Base-by-base conservation (phyloP, 768 basidiomycete species). In the Naganishia antarctica region DNA sequence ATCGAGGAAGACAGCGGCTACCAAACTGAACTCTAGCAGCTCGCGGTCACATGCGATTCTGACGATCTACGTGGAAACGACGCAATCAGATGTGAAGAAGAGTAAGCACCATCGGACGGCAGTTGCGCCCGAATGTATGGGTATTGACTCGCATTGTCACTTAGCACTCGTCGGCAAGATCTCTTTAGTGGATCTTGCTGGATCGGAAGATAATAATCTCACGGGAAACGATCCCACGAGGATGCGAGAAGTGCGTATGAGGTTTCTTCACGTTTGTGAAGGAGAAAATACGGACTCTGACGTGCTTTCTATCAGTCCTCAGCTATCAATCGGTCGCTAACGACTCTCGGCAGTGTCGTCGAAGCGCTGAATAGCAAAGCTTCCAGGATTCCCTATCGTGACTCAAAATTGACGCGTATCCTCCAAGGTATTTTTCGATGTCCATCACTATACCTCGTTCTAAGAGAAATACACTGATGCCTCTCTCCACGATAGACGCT, bases 1-100 rank as follows among this genome's bases (percentile, higher is more conserved):
- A 65, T 84, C 85, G 63, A 89, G 91, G 47, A 90, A 88, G 9
- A 87, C 88, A 12, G 89, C 87, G n/a, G 81, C 88, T 8, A 94
- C 91, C 1, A 88, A 87, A 64, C 81, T 92, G 51, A 94, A 94
- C 73, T 83, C 82, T 43, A 84, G 86, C 1, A 91, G 89, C 0
- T 93, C 91, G 28, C 86, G 91, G 63, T 91, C 89, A 0, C 91
- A 94, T 79, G 89, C 91, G 1, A 85, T 93, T 32, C 79, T 93
- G 37, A 88, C 87, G 4, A 82, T 94, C 46, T 82, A 86, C 67
- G 83, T 86, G 18, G 51, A 69, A 23, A 64, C 60, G 1, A 31
- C 41, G 21, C 63, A 67, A 40, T 23, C 31, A 82, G 87, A 76
- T 69, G 79, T n/a, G n/a, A 57, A 43, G 47, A 64, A 51, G 51